These are phyloP conservation scores for Immersiporthe knoxdaviesiana DNA, from an alignment of 2,329 filamentous ascomycete genomes.

Conservation along the genomic window DNA sequence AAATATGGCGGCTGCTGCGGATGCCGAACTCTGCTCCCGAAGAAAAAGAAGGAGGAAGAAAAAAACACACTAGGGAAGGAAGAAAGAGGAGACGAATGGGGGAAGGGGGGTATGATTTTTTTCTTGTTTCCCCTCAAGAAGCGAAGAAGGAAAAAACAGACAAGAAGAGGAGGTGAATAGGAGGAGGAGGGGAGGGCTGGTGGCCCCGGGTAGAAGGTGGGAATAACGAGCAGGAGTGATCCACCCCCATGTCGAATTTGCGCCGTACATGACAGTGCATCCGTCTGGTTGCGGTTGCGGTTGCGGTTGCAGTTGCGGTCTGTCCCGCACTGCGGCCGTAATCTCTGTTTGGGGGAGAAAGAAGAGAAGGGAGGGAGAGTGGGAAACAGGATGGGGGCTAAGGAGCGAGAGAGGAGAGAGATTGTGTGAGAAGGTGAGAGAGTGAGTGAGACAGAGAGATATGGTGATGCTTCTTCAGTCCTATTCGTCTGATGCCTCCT, in stretches of 20 bases:
- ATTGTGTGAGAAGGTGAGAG: neutral
- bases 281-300: neutral
- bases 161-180: too few species aligned
- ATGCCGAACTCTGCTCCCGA: neutral
- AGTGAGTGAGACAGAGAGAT: neutral
- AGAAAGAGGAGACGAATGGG: neutral
- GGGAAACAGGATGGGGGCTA: neutral
- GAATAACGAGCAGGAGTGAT: slow-evolving; percentile 10
- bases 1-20: neutral
- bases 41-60: too few species aligned
- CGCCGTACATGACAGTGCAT: neutral
- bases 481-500: neutral
- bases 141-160: neutral
- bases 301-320: neutral
- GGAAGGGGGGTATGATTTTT: neutral
- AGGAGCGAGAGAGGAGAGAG: neutral
- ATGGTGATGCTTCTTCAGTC: neutral
- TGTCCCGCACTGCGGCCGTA: neutral
- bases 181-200: neutral
- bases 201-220: slow-evolving; percentile 6
- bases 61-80: neutral
- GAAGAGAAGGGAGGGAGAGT: neutral
- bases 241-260: slow-evolving; percentile 1
- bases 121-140: too few species aligned
- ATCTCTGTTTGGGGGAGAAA: neutral